These are phyloP conservation scores for Flaveria floridana DNA, from an alignment of 140 eudicot species.

Conservation along the genomic window DNA sequence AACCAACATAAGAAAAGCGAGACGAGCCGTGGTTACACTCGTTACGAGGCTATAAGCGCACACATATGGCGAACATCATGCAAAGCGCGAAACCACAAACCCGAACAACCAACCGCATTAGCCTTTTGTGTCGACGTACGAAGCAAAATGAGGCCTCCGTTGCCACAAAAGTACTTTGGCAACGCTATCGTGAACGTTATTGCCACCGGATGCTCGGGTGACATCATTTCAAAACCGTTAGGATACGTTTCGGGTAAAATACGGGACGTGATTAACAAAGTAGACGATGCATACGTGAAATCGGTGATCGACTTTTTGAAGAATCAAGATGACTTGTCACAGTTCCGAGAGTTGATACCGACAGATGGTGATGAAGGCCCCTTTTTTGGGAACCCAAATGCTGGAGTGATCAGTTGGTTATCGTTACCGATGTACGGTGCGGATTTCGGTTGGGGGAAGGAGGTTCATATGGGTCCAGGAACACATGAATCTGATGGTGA, in stretches of 20 bases:
- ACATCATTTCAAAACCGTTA: constrained; percentile 41
- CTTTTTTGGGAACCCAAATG: constrained; percentile 56
- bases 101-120: constrained; percentile 48
- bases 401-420: constrained; percentile 61
- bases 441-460: constrained; percentile 80
- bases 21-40: constrained; percentile 30
- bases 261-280: constrained; percentile 41
- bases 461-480: constrained; percentile 57
- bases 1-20: constrained; percentile 14
- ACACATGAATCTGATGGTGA: constrained; percentile 52
- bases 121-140: constrained; percentile 44
- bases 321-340: constrained; percentile 37
- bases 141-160: constrained; percentile 45
- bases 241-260: constrained; percentile 43
- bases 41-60: constrained; percentile 46
- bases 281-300: constrained; percentile 43
- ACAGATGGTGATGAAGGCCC: constrained; percentile 26
- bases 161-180: constrained; percentile 58
- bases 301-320: constrained; percentile 48
- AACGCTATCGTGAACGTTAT: constrained; percentile 42
- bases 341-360: constrained; percentile 38
- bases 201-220: constrained; percentile 48
- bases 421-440: constrained; percentile 51
- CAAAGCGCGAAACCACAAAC: constrained; percentile 40
- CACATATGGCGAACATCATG: constrained; percentile 56